phyloP scores from a whole-genome alignment of 176 grass and related monocot species.

The Cenchrus purpureus region DNA sequence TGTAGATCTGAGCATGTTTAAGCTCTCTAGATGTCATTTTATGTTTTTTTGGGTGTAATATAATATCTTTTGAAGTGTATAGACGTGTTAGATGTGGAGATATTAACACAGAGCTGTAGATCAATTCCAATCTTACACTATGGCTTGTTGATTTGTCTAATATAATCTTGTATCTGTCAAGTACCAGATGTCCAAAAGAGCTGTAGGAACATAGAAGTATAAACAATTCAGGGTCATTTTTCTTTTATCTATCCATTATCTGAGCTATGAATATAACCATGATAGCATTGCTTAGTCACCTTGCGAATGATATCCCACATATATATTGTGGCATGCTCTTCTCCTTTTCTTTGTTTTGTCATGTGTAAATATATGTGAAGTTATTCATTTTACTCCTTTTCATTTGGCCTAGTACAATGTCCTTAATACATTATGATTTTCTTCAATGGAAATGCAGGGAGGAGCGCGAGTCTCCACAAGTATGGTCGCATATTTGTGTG shows the following conservation, averaged over 20 bases:
- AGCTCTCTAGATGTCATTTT: neutral
- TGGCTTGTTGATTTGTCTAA: too few species aligned
- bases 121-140: too few species aligned
- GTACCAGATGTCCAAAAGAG: neutral
- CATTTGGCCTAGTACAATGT: neutral
- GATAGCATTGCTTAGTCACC: neutral
- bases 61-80: neutral
- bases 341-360: neutral
- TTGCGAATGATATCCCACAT: neutral
- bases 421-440: conserved; percentile 16
- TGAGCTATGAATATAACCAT: conserved; percentile 3
- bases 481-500: conserved; percentile 85
- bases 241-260: conserved; percentile 8
- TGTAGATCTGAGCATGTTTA: conserved; percentile 3
- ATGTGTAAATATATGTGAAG: neutral
- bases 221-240: neutral
- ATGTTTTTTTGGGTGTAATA: neutral
- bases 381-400: neutral
- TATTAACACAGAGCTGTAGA: neutral
- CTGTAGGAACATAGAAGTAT: neutral
- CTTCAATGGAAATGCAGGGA: conserved; percentile 59
- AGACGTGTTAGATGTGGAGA: neutral
- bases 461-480: conserved; percentile 76
- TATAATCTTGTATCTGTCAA: neutral
- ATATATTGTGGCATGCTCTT: conserved; percentile 4